Evolutionary conservation across 2,329 filamentous ascomycete species (phyloP).

Genomic region (Chaetothyriales sp.): DNA sequence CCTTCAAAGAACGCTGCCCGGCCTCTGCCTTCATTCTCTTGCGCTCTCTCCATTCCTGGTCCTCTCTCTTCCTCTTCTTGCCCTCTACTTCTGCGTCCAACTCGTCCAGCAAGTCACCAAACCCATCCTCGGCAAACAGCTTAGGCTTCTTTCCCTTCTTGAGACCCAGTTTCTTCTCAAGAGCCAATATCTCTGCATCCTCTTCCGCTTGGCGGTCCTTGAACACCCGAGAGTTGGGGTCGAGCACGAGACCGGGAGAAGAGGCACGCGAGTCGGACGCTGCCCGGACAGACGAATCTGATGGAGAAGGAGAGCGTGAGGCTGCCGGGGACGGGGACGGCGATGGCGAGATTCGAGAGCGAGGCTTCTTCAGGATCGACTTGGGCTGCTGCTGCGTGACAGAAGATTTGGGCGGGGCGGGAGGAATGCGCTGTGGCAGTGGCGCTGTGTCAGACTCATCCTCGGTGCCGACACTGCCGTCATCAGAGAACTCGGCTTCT

Average conservation of each 20-base stretch:
- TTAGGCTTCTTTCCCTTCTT: conserved; percentile 59
- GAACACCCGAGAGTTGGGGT: conserved; percentile 26
- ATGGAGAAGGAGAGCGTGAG: conserved; percentile 4
- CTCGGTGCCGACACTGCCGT: conserved; percentile 20
- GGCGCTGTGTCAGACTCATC: conserved; percentile 14
- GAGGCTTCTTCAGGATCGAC: conserved; percentile 25
- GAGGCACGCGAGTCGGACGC: conserved; percentile 5
- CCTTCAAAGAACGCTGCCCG: conserved; percentile 6
- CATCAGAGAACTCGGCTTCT: conserved; percentile 2
- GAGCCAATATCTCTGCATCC: conserved; percentile 70
- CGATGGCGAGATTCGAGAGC: conserved; percentile 1
- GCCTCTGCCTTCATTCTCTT: conserved; percentile 18
- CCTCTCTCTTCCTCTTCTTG: conserved; percentile 46
- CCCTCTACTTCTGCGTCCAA: conserved; percentile 40
- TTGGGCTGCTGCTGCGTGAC: conserved; percentile 20
- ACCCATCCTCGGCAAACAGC: conserved; percentile 65
- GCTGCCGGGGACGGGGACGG: too few species aligned
- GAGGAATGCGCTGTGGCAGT: conserved; percentile 14
- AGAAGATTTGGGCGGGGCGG: background rate
- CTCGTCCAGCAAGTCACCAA: conserved; percentile 62
- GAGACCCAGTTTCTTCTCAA: conserved; percentile 79
- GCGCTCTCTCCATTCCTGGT: conserved; percentile 41
- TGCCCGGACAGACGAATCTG: background rate
- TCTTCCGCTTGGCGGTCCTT: conserved; percentile 58
- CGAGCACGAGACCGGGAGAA: conserved; percentile 15